Conservation (phyloP, 2,329 filamentous ascomycete species). For the Beauveria varroae region DNA sequence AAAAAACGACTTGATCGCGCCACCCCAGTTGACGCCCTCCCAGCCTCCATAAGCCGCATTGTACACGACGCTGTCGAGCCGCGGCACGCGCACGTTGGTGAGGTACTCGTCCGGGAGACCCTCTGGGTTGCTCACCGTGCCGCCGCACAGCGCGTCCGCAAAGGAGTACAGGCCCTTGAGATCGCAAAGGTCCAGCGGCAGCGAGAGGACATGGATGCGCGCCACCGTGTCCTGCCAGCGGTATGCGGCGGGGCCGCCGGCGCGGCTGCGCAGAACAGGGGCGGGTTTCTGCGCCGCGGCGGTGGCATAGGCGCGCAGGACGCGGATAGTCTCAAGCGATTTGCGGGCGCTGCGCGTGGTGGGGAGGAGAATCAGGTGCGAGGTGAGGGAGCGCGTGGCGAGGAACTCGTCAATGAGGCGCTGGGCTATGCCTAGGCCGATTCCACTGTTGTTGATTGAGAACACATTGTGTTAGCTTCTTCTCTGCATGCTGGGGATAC, state of each 20-base stretch:
- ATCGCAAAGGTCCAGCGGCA: slow-evolving; percentile 55
- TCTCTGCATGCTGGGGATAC: neutral
- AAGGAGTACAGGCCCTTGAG: slow-evolving; percentile 42
- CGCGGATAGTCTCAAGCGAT: slow-evolving; percentile 61
- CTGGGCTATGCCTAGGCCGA: slow-evolving; percentile 76
- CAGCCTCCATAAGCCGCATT: slow-evolving; percentile 89
- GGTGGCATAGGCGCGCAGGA: slow-evolving; percentile 53
- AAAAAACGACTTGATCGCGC: slow-evolving; percentile 46
- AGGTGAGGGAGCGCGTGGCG: slow-evolving; percentile 52
- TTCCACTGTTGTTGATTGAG: slow-evolving; percentile 50
- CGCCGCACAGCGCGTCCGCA: slow-evolving; percentile 38
- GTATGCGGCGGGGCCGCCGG: slow-evolving; percentile 20
- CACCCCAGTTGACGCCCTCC: slow-evolving; percentile 65
- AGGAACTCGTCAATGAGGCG: slow-evolving; percentile 90
- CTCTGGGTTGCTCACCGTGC: slow-evolving; percentile 38
- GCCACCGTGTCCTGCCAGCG: slow-evolving; percentile 32
- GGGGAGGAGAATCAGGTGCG: slow-evolving; percentile 71
- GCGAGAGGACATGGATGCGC: slow-evolving; percentile 50
- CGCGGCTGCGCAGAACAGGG: slow-evolving; percentile 28
- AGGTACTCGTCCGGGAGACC: slow-evolving; percentile 29
- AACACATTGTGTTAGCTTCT: neutral
- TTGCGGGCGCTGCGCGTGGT: slow-evolving; percentile 74
- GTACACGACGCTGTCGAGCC: slow-evolving; percentile 71
- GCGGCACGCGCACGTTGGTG: slow-evolving; percentile 48
- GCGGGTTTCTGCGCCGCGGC: slow-evolving; percentile 32